These are phyloP conservation scores for Gnaphalium uliginosum DNA, from an alignment of 129 eudicot species.

Conservation along the genomic window DNA sequence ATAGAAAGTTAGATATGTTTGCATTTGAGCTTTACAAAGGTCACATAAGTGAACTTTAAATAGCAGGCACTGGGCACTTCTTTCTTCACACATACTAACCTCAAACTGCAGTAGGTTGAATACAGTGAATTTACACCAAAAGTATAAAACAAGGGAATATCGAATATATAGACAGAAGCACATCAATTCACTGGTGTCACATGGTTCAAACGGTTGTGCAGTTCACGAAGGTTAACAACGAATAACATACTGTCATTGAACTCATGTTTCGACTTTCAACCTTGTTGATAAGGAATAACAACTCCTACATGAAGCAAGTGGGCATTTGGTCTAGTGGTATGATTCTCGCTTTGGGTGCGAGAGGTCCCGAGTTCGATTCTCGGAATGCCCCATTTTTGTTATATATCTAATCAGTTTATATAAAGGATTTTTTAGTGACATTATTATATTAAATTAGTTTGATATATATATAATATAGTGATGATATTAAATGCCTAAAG, in stretches of 20 bases:
- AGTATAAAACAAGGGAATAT: not conserved
- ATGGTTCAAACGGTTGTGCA: not conserved
- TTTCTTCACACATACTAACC: not conserved
- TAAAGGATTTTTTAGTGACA: not conserved
- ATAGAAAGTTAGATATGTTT: not conserved
- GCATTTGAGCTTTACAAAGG: not conserved
- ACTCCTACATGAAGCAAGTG: not conserved
- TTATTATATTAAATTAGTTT: not conserved
- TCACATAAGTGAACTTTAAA: constrained; percentile 1
- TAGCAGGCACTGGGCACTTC: not conserved
- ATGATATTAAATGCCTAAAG: not conserved
- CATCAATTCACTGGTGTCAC: not conserved
- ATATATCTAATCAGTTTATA: not conserved
- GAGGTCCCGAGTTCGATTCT: constrained; percentile 99
- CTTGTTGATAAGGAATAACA: not conserved
- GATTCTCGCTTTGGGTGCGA: constrained; percentile 98
- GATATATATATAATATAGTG: not conserved
- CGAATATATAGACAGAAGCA: not conserved
- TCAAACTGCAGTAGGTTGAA: not conserved
- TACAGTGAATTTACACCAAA: not conserved
- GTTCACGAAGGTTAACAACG: not conserved
- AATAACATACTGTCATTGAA: not conserved
- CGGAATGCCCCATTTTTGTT: constrained; percentile 69
- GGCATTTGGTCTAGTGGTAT: constrained; percentile 99
- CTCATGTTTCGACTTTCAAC: not conserved